These are phyloP conservation scores for Sambucus nigra DNA, from an alignment of 129 eudicot species.

Conservation along the genomic window DNA sequence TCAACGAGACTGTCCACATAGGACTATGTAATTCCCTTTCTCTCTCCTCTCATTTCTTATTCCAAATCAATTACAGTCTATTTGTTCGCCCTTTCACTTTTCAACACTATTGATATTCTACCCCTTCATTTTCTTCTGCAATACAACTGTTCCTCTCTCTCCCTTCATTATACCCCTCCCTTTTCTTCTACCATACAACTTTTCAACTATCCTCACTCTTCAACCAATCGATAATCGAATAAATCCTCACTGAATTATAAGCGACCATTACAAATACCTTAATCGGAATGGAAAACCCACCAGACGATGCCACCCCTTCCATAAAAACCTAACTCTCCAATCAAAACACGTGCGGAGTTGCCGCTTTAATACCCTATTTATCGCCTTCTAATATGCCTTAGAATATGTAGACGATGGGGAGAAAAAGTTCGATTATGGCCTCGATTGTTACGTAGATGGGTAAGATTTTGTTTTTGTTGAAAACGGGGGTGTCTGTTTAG, in stretches of 20 bases:
- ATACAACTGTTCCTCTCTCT: too few species aligned
- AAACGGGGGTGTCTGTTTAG: slow-evolving; percentile 21
- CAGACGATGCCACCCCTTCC: slow-evolving; percentile 60
- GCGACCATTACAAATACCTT: slow-evolving; percentile 65
- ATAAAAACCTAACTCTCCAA: slow-evolving; percentile 58
- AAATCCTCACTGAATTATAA: slow-evolving; percentile 57
- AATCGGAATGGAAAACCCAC: slow-evolving; percentile 59
- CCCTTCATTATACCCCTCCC: slow-evolving; percentile 48
- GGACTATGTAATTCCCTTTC: too few species aligned
- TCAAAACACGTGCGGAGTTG: slow-evolving; percentile 64
- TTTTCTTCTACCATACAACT: slow-evolving; percentile 12
- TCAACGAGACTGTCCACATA: too few species aligned
- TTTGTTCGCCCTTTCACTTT: too few species aligned
- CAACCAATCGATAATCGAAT: slow-evolving; percentile 55
- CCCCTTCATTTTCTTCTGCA: too few species aligned
- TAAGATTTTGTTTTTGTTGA: slow-evolving; percentile 25
- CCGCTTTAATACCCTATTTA: slow-evolving; percentile 66
- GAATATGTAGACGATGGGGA: slow-evolving; percentile 57
- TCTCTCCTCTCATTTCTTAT: too few species aligned
- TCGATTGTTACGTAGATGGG: slow-evolving; percentile 27
- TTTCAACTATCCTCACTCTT: slow-evolving; percentile 43
- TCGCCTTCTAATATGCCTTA: slow-evolving; percentile 61
- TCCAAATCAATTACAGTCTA: too few species aligned
- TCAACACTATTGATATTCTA: too few species aligned
- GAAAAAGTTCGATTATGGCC: slow-evolving; percentile 45